Evolutionary conservation across 1,139 yeast species (phyloP), one percentile per base, ranked within the genome.

Genomic region (Hyphopichia khmerensis): DNA sequence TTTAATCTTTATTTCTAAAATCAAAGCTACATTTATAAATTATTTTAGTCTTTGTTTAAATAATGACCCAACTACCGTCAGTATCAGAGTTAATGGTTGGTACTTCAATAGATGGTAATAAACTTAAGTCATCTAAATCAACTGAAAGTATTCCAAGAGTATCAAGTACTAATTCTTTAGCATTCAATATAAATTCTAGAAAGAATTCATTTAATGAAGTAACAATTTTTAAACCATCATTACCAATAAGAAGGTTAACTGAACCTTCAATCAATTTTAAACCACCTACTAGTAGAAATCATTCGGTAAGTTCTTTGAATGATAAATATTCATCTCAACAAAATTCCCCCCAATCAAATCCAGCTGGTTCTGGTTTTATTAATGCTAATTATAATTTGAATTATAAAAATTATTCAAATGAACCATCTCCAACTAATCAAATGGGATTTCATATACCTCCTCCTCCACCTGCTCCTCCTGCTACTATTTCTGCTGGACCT

Each of bases 31-130:
- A 21, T 21, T 21, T 21, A 21, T 21, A 21, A 5, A 21, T 8
- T 29, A n/a, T 14, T 5, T n/a, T n/a, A n/a, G n/a, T n/a, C n/a
- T n/a, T n/a, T n/a, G n/a, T n/a, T n/a, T n/a, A n/a, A n/a, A 37
- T n/a, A 18, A 65, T 65, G 71, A 58, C 69, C 5, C 69, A 63
- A 48, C 62, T 66, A 43, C 72, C 72, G 30, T 64, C 71, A 7
- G 70, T 66, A 18, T 59, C 67, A 33, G 72, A 66, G 49, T 54
- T 66, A 43, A 59, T 66, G 57, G 56, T 59, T 30, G 47, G 53
- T 16, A 47, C 62, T 33, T 36, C 32, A 36, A 38, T 32, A 40
- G 16, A 24, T 37, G 36, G 16, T 27, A 27, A 36, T 35, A 34
- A 31, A 33, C 15, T 31, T 33, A 23, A 21, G 39, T 16, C 23